Conservation (phyloP, 2,329 filamentous ascomycete genomes). For the Aureobasidium sp. region DNA sequence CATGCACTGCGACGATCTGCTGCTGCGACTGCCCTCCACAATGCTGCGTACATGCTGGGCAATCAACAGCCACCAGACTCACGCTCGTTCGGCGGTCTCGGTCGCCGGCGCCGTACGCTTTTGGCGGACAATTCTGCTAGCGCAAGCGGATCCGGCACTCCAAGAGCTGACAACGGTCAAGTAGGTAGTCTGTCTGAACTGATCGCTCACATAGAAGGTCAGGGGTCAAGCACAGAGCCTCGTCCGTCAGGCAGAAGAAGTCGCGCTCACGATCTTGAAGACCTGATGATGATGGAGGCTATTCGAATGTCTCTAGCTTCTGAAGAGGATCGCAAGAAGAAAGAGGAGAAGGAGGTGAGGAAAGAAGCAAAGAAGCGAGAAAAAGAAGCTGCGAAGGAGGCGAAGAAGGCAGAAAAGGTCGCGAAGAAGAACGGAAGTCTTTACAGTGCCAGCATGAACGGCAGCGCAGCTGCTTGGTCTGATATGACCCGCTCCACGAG, state of each 20-base stretch:
- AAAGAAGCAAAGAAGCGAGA: constrained; percentile 81
- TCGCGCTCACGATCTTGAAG: constrained; percentile 81
- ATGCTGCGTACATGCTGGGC: constrained; percentile 84
- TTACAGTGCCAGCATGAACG: constrained; percentile 26
- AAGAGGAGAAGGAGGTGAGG: constrained; percentile 67
- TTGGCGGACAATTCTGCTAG: constrained; percentile 38
- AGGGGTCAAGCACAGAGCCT: constrained; percentile 17
- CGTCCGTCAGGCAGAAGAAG: constrained; percentile 47
- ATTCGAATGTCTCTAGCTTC: constrained; percentile 83
- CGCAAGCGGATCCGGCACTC: constrained; percentile 37
- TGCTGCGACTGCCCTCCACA: constrained; percentile 87
- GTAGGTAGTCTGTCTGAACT: constrained; percentile 26
- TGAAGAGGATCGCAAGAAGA: constrained; percentile 85
- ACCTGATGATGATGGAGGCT: constrained; percentile 98
- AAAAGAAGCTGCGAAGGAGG: constrained; percentile 59
- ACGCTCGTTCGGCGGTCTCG: constrained; percentile 41
- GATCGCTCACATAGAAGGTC: constrained; percentile 24
- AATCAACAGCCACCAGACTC: constrained; percentile 37
- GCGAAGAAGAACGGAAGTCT: constrained; percentile 58
- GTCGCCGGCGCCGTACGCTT: constrained; percentile 42
- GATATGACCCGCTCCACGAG: constrained; percentile 35
- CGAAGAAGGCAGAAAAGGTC: constrained; percentile 59
- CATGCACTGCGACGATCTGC: constrained; percentile 81
- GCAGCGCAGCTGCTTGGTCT: constrained; percentile 26
- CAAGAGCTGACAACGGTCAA: constrained; percentile 26